These are phyloP conservation scores for Trametes meyenii DNA, from an alignment of 768 basidiomycete species.

Conservation along the genomic window DNA sequence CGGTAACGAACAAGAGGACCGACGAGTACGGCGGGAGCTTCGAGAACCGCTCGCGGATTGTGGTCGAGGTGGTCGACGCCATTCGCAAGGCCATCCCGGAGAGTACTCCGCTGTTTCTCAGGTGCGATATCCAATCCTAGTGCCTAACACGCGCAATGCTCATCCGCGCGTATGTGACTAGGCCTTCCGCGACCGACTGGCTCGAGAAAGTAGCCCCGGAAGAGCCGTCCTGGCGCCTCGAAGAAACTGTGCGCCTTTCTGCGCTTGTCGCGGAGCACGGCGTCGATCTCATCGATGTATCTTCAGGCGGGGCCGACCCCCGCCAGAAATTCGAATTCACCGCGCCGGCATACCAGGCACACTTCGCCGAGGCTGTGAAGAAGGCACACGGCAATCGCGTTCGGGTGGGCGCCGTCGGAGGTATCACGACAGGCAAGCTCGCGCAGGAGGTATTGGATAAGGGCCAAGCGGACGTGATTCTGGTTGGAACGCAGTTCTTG, in stretches of 20 bases:
- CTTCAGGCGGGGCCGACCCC: slow-evolving; percentile 60
- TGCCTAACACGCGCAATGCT: neutral
- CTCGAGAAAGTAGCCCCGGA: slow-evolving; percentile 58
- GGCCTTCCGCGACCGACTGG: slow-evolving; percentile 77
- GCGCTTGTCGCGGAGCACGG: slow-evolving; percentile 62
- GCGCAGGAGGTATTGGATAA: slow-evolving; percentile 62
- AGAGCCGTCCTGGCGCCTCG: slow-evolving; percentile 64
- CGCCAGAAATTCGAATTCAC: slow-evolving; percentile 46
- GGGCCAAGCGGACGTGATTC: slow-evolving; percentile 57
- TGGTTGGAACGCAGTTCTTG: slow-evolving; percentile 44
- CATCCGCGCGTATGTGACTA: slow-evolving; percentile 28
- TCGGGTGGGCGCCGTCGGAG: slow-evolving; percentile 57
- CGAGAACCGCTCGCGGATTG: slow-evolving; percentile 56
- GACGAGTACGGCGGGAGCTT: slow-evolving; percentile 53
- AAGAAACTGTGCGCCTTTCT: slow-evolving; percentile 67
- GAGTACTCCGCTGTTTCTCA: slow-evolving; percentile 69
- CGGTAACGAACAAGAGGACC: slow-evolving; percentile 41
- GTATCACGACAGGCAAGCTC: slow-evolving; percentile 53
- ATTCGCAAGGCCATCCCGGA: slow-evolving; percentile 60
- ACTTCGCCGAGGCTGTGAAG: slow-evolving; percentile 36
- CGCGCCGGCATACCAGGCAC: slow-evolving; percentile 23
- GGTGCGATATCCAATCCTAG: slow-evolving; percentile 43
- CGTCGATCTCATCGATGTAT: slow-evolving; percentile 76
- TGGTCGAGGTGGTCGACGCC: slow-evolving; percentile 64
- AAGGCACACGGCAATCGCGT: slow-evolving; percentile 43